Percentiles rank a stretch among this genome's conserved stretches.
These are phyloP conservation scores for Gracilaria domingensis DNA, from an alignment of 23 red algal genomes.

Conservation along the genomic window DNA sequence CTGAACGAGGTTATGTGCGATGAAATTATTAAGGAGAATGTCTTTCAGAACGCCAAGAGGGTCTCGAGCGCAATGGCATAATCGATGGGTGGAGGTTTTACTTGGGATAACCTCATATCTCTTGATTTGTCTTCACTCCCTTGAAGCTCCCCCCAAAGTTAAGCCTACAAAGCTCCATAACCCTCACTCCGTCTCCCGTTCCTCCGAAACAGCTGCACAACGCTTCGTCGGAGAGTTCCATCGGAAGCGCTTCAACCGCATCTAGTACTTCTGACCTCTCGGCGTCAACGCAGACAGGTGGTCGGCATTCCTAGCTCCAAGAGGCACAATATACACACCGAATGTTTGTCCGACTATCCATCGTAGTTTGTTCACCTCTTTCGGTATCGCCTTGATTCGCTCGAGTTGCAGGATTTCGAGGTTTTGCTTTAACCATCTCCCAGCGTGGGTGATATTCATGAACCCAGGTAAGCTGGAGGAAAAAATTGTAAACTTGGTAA, in stretches of 20 bases:
- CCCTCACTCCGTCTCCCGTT: not conserved
- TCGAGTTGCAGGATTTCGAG: not conserved
- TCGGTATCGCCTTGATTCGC: not conserved
- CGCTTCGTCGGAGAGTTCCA: not conserved
- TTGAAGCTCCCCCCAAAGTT: no score
- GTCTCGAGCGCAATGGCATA: not conserved
- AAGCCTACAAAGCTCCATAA: not conserved
- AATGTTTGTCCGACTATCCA: not conserved
- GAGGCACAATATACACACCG: not conserved
- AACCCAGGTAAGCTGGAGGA: not conserved
- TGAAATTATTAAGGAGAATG: no score
- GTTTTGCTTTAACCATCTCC: not conserved
- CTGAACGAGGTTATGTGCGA: not conserved
- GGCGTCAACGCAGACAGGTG: not conserved
- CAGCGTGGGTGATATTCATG: not conserved
- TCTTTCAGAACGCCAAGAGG: no score
- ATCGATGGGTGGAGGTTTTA: no score
- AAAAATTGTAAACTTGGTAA: not conserved
- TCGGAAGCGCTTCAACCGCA: not conserved
- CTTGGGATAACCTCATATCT: no score
- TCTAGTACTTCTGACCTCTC: not conserved
- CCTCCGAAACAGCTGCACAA: not conserved
- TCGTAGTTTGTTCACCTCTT: not conserved
- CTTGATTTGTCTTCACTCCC: no score
- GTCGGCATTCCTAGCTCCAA: not conserved